These are phyloP conservation scores for Prunus fruticosa DNA, from an alignment of 306 rosid species.

Conservation along the genomic window DNA sequence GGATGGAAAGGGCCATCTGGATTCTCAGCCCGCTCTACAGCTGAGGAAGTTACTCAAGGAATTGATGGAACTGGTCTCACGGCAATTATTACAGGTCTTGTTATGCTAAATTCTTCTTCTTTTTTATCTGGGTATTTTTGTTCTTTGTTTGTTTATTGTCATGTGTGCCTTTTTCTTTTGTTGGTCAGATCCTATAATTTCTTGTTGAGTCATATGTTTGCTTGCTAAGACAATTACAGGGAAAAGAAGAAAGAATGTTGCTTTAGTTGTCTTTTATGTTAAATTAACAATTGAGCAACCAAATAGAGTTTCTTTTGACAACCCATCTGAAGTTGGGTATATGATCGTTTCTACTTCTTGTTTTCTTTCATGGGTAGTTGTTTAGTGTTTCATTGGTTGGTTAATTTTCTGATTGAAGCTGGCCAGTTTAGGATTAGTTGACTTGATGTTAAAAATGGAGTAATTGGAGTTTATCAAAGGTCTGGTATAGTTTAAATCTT, in stretches of 20 bases:
- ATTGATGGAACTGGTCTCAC: conserved; percentile 52
- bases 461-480: neutral
- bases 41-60: conserved; percentile 51
- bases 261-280: neutral
- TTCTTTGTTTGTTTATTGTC: neutral
- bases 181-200: neutral
- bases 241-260: neutral
- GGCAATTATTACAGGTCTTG: conserved; percentile 50
- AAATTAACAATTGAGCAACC: neutral
- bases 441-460: neutral
- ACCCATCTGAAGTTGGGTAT: neutral
- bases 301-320: neutral
- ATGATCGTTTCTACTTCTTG: neutral
- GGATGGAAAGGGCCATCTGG: conserved; percentile 58
- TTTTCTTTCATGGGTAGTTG: neutral
- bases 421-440: neutral
- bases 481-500: neutral
- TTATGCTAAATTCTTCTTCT: neutral
- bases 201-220: neutral
- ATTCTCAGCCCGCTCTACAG: conserved; percentile 48
- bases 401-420: neutral
- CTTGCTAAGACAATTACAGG: neutral
- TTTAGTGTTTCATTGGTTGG: neutral
- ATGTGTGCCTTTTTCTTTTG: neutral
- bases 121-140: neutral